Evolutionary conservation across 768 basidiomycete genomes (phyloP), one percentile per base, ranked within the genome.

Genomic region (Boletus insuetus): DNA sequence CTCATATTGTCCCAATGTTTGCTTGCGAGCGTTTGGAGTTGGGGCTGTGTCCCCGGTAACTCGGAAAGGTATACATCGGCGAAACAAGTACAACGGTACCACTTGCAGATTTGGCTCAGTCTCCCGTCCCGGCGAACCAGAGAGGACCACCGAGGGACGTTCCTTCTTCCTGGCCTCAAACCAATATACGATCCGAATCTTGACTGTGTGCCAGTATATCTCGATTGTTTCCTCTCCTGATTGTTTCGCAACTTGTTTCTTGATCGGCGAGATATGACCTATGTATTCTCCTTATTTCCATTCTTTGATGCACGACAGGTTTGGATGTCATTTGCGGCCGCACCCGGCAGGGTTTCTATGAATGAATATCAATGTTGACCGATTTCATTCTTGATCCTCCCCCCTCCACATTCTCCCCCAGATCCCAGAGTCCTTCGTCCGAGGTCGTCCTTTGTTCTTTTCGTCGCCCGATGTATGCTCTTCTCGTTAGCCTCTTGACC

Each of bases 401-500:
- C 38, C 38, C 16, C 34, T 35, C 34, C 34, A 35, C 38, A 39
- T 16, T n/a, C 16, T 39, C 29, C 17, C 26, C 19, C 22, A 44
- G 17, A 52, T 19, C 54, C 20, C 37, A 39, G 14, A 1, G 22
- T 41, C 37, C 26, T 9, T 44, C 45, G 7, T n/a, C n/a, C n/a
- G n/a, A 9, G 4, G 29, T 24, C 26, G 11, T 40, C 48, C 45
- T 4, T 26, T 20, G 11, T 43, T 48, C 41, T 3, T 37, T 37
- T 39, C 6, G 1, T 40, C 10, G 7, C 45, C 31, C 60, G 40
- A 74, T 70, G 67, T 54, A 65, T 54, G 14, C 53, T 35, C 55
- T 59, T 44, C 63, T 69, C 46, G 29, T 63, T 29, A 11, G 59
- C 45, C 53, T 73, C 50, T 59, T 76, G 55, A 38, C 61, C 5